Base-by-base conservation (phyloP, 2,329 filamentous ascomycete species). In the Ilyonectria sp. region DNA sequence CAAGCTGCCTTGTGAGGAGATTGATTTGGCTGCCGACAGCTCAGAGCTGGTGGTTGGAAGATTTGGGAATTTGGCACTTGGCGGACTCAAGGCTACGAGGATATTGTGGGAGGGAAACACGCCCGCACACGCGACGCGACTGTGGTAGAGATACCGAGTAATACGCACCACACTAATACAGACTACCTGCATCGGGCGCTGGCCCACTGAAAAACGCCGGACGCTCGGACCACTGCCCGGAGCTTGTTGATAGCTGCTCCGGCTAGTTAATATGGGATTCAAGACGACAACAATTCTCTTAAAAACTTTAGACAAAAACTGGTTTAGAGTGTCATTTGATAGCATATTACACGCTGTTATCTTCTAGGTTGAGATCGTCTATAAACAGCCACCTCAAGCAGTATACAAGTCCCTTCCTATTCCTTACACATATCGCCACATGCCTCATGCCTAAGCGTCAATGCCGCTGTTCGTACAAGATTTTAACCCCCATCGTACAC, bases 71-170 rank as follows among this genome's bases (percentile, higher is more conserved):
- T 57, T 63, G 43, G 26, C 33, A 35, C 58, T 53, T 37, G 58
- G 40, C 37, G 55, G 56, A 40, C 23, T 26, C 58, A 58, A 35
- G 46, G 21, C 33, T 35, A 52, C 26, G 60, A 56, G 29, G 60
- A 55, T 66, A 59, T 68, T 73, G 69, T 58, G 71, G 67, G 66
- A 73, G 69, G 60, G 74, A 74, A 73, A 77, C 71, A 73, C 71
- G 71, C 63, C 72, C 58, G 13, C 53, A 63, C 67, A 71, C 78
- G 78, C 78, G 78, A 77, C 77, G 76, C 71, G 78, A 78, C 71
- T 72, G 61, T 56, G 50, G 58, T n/a, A 13, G 43, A 47, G 72
- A 33, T 52, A 59, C 26, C 15, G 26, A 53, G 40, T 46, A 56
- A 13, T 17, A 21, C 40, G 23, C 46, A 52, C 35, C 49, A 31